Evolutionary conservation across 208 protist species (phyloP), one percentile per base, ranked within the genome.

Genomic region (Leishmania tropica): DNA sequence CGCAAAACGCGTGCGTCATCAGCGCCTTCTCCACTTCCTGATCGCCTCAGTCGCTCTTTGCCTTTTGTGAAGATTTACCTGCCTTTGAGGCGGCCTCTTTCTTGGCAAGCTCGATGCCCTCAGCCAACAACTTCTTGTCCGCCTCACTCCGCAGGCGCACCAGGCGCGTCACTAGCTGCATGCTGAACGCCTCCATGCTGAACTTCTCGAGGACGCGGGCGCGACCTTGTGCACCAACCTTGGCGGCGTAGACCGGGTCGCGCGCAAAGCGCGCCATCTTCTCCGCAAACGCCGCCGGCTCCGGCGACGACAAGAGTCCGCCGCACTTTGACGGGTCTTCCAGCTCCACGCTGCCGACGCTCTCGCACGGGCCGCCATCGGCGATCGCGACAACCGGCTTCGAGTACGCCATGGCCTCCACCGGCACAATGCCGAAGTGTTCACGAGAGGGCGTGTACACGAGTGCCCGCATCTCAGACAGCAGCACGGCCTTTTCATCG

Each of bases 351-450:
- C 76, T 72, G n/a, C 54, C 81, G 42, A 83, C 54, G 58, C 95
- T 98, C 87, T 99, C 99, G 11, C 88, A 88, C 8, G 98, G 99
- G 19, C 98, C 99, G 53, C 97, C 99, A 75, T 86, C 83, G 72
- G 95, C 95, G 24, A 97, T 92, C 7, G 98, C 99, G 24, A 99
- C 81, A 15, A 99, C 98, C 21, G 92, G 92, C 71, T 83, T 89
- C 48, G 84, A 90, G 45, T 83, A 87, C 53, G 83, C 77, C 96
- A 98, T 98, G 15, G 95, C 93, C 86, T 97, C 96, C 24, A 95
- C 81, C 19, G 95, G 96, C 1, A 95, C 95, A 85, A 99, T 99
- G 51, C 99, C 99, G 89, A 99, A 99, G 81, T 99, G 98, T 80
- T 99, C 98, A 67, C 87, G 84, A 0, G 87, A 76, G n/a, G 98